These are phyloP conservation scores for Hirschioporus abietinus DNA, from an alignment of 768 basidiomycete species.

Conservation along the genomic window DNA sequence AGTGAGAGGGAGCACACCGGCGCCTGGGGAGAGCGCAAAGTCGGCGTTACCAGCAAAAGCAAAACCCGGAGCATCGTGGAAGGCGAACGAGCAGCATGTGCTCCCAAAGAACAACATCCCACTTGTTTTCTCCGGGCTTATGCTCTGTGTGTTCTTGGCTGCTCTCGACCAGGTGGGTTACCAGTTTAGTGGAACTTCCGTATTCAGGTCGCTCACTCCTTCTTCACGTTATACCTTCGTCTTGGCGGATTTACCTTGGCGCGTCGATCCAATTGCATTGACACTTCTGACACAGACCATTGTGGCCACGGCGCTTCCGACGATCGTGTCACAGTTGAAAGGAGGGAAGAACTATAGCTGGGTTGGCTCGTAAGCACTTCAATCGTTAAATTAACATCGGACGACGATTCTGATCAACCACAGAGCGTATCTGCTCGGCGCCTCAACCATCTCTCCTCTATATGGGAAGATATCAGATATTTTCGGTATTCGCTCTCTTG, in stretches of 20 bases:
- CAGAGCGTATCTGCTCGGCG: constrained; percentile 72
- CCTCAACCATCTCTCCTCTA: constrained; percentile 60
- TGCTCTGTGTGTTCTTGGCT: constrained; percentile 11
- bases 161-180: constrained; percentile 22
- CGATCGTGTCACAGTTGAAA: constrained; percentile 60
- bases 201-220: background rate
- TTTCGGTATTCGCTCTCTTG: constrained; percentile 24
- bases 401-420: background rate
- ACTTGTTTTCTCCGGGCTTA: constrained; percentile 29
- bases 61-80: constrained; percentile 49
- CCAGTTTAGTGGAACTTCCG: constrained; percentile 10
- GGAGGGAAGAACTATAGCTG: constrained; percentile 64
- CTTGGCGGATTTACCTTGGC: background rate
- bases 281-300: constrained; percentile 39
- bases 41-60: constrained; percentile 17
- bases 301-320: constrained; percentile 72
- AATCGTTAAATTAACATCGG: background rate
- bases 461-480: constrained; percentile 77
- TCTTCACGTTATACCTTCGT: background rate
- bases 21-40: background rate
- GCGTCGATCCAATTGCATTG: background rate
- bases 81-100: constrained; percentile 45
- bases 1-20: background rate
- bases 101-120: constrained; percentile 49
- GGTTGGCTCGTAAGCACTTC: constrained; percentile 54